phyloP scores from a whole-genome alignment of 352 stramenopile species.

The Phytopythium delawarense region DNA sequence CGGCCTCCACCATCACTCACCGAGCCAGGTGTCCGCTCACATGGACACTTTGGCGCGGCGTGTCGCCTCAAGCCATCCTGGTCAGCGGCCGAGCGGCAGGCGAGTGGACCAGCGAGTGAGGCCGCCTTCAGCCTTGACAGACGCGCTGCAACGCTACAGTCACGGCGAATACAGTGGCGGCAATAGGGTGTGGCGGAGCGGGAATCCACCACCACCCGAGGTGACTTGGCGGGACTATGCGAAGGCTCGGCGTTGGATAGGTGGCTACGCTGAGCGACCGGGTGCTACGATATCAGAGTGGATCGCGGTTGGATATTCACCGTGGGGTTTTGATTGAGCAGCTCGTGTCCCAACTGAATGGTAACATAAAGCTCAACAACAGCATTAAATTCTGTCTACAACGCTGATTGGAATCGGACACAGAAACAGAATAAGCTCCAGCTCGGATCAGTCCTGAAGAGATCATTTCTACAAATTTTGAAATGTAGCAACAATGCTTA shows the following conservation, averaged over 20 bases:
- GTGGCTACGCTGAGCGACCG: conserved; percentile 1
- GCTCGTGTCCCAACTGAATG: background rate
- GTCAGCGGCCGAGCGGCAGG: background rate
- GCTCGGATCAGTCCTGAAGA: background rate
- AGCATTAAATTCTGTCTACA: no score
- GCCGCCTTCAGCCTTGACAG: background rate
- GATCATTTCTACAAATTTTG: conserved; percentile 6
- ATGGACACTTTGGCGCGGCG: background rate
- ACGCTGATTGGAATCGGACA: background rate
- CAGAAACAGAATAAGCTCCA: background rate
- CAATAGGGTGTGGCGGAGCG: background rate
- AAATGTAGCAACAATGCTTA: background rate
- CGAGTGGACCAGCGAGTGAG: background rate
- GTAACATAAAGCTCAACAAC: background rate
- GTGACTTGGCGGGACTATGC: background rate
- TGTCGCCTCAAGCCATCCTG: background rate
- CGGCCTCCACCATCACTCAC: background rate
- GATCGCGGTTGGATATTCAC: conserved; percentile 6
- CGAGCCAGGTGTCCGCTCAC: background rate
- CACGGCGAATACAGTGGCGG: background rate
- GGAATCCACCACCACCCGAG: background rate
- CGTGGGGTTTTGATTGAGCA: conserved; percentile 1
- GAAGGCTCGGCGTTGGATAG: background rate
- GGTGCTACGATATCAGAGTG: background rate
- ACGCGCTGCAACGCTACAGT: background rate